These are phyloP conservation scores for Elaeagnus macrophylla DNA, from an alignment of 306 rosid genomes.

Conservation along the genomic window DNA sequence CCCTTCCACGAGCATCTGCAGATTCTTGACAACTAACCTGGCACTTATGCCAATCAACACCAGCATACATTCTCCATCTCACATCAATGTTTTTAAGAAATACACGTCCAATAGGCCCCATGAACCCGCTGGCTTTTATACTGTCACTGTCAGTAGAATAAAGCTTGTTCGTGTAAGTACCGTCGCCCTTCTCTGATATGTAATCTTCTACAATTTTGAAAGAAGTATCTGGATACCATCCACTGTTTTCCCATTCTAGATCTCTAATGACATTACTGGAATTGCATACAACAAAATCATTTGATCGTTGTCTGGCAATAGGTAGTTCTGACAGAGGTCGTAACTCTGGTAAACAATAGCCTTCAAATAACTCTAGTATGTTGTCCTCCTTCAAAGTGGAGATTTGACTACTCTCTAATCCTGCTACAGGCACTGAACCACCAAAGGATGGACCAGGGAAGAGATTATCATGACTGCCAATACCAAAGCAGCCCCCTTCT, in stretches of 20 bases:
- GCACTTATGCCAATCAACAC: slow-evolving; percentile 59
- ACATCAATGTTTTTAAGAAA: slow-evolving; percentile 61
- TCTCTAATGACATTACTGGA: slow-evolving; percentile 34
- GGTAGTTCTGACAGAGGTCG: slow-evolving; percentile 47
- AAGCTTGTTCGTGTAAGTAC: slow-evolving; percentile 22
- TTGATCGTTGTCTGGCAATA: slow-evolving; percentile 32
- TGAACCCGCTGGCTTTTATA: slow-evolving; percentile 22
- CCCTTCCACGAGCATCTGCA: slow-evolving; percentile 36
- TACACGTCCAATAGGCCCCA: slow-evolving; percentile 52
- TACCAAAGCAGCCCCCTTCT: slow-evolving; percentile 25
- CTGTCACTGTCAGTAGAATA: slow-evolving; percentile 32
- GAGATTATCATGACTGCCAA: slow-evolving; percentile 35
- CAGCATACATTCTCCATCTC: slow-evolving; percentile 78
- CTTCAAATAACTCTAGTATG: slow-evolving; percentile 63
- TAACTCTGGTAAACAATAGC: slow-evolving; percentile 56
- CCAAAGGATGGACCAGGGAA: slow-evolving; percentile 28
- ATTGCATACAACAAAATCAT: slow-evolving; percentile 31
- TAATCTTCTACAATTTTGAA: slow-evolving; percentile 65
- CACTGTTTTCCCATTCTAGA: slow-evolving; percentile 46
- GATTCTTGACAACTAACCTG: slow-evolving; percentile 31
- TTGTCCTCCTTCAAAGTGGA: slow-evolving; percentile 39
- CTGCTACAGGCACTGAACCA: slow-evolving; percentile 37
- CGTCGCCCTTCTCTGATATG: slow-evolving; percentile 40
- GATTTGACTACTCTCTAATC: slow-evolving; percentile 43
- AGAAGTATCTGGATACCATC: slow-evolving; percentile 60